phyloP scores from a whole-genome alignment of 306 rosid genomes.

The Prosopis cineraria region DNA sequence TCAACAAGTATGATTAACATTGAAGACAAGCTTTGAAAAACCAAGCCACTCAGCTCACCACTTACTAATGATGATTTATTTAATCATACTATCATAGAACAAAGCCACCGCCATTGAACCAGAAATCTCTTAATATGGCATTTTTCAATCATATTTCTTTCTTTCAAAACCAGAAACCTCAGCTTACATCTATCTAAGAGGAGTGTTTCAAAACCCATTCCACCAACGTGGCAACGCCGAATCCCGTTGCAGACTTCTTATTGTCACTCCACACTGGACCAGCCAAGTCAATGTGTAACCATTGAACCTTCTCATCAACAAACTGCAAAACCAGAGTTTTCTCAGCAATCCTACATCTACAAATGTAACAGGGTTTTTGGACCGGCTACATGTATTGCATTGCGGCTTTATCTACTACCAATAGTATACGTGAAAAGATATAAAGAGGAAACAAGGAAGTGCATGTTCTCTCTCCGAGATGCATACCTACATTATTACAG shows the following conservation, averaged over 20 bases:
- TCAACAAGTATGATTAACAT: too few relatives aligned
- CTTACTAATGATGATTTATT: too few relatives aligned
- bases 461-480: not conserved
- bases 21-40: too few relatives aligned
- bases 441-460: not conserved
- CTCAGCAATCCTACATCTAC: conserved; percentile 25
- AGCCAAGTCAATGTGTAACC: conserved; percentile 97
- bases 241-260: conserved; percentile 84
- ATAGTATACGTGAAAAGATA: not conserved
- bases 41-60: too few relatives aligned
- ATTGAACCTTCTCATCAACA: conserved; percentile 93
- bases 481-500: not conserved
- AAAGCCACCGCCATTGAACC: too few relatives aligned
- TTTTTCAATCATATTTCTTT: not conserved
- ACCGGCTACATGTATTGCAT: too few relatives aligned
- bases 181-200: too few relatives aligned
- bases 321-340: conserved; percentile 55
- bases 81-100: too few relatives aligned
- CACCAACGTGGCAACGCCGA: conserved; percentile 82
- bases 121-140: conserved; percentile 23
- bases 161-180: not conserved
- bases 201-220: conserved; percentile 91
- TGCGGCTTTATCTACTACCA: too few relatives aligned
- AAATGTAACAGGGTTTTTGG: not conserved
- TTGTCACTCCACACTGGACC: conserved; percentile 97